phyloP scores from a whole-genome alignment of 1,139 yeast species.

The Candida pseudoviswanathii region DNA sequence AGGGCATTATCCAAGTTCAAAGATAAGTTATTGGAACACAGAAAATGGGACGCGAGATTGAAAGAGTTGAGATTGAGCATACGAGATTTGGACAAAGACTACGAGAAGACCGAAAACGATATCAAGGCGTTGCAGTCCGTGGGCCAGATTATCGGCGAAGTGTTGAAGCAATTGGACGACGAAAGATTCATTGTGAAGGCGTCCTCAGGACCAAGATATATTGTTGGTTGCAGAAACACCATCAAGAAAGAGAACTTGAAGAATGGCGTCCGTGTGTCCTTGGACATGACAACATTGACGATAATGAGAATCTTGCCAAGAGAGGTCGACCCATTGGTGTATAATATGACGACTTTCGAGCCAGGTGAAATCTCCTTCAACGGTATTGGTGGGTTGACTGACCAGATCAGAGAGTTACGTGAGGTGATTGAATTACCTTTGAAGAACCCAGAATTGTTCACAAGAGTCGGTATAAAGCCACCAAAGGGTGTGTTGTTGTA shows the following conservation, averaged over 20 bases:
- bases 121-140: conserved; percentile 96
- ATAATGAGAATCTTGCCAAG: conserved; percentile 97
- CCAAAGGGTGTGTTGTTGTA: conserved; percentile 96
- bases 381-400: conserved; percentile 96
- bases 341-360: conserved; percentile 97
- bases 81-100: conserved; percentile 81
- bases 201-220: conserved; percentile 95
- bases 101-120: conserved; percentile 93
- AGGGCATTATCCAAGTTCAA: conserved; percentile 80
- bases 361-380: conserved; percentile 95
- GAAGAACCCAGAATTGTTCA: conserved; percentile 94
- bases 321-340: conserved; percentile 97
- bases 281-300: conserved; percentile 97
- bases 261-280: conserved; percentile 94
- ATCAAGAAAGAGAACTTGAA: conserved; percentile 80
- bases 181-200: conserved; percentile 97
- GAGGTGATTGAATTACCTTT: conserved; percentile 97
- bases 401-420: conserved; percentile 93
- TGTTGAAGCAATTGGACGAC: conserved; percentile 91
- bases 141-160: conserved; percentile 98
- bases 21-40: conserved; percentile 86
- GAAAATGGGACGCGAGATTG: conserved; percentile 91
- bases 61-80: conserved; percentile 83
- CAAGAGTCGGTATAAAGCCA: conserved; percentile 95
- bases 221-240: conserved; percentile 95